Evolutionary conservation across 805 yeast genomes (phyloP), one percentile per base, ranked within the genome.

Genomic region (Candida nemodendra): DNA sequence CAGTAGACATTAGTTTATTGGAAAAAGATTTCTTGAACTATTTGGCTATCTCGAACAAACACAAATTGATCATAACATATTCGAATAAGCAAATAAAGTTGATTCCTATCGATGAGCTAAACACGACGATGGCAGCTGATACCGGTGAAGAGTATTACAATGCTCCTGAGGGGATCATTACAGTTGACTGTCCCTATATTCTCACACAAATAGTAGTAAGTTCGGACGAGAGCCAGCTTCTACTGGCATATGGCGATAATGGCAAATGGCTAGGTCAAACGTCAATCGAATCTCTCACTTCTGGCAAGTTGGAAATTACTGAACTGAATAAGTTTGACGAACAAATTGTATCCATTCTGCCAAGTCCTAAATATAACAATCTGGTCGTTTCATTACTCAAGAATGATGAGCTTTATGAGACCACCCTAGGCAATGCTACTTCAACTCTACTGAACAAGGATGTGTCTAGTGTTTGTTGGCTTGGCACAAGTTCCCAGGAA

Each of bases 121-220:
- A 57, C 18, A 31, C 31, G 24, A 13, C 32, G 18, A 25, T 57
- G 12, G 50, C 25, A 35, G 28, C 33, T 2, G 51, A 48, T 5
- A 37, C 45, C 4, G 38, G 41, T 3, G 46, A 44, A 6, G 45
- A 42, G 3, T 12, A 14, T 4, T 32, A 31, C 15, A 17, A 12
- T 4, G 25, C 27, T 7, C 28, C 35, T 4, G 31, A 24, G 8
- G 35, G 32, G 26, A 31, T 34, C 11, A 32, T 32, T 13, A 30
- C 32, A 9, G 5, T 23, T 8, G 13, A 35, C 2, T 18, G 39
- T 4, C 38, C 30, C 2, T 26, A 19, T 7, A 29, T 36, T 18
- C 32, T 53, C 4, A 33, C 44, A 11, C 62, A 59, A 27, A 30
- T 59, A 2, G 36, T 33, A 15, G 27, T 59, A 8, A 56, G 41